Conservation (phyloP, 768 basidiomycete genomes). For the Cystobasidium ongulense region DNA sequence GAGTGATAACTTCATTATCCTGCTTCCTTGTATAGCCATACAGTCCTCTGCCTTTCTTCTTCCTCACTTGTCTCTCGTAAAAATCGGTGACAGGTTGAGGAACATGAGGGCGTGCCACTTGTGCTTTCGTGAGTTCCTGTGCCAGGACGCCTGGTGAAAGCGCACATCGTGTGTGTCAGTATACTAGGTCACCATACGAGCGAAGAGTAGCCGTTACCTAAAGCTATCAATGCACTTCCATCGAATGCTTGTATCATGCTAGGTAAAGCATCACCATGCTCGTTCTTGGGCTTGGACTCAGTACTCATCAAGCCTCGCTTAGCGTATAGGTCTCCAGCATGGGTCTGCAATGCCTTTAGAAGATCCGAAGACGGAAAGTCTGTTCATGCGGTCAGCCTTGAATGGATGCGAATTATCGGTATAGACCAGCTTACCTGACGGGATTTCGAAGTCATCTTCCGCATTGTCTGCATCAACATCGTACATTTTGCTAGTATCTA, state of each 20-base stretch:
- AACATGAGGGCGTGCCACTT: neutral
- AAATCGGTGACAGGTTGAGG: neutral
- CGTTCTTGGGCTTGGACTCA: neutral
- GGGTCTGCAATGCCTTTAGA: neutral
- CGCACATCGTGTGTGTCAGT: neutral
- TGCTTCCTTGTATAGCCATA: neutral
- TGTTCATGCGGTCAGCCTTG: neutral
- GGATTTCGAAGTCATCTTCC: neutral
- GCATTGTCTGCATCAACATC: neutral
- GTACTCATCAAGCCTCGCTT: slow-evolving; percentile 13
- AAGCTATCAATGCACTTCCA: slow-evolving; percentile 11
- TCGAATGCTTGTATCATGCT: slow-evolving; percentile 25
- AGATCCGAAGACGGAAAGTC: slow-evolving; percentile 26
- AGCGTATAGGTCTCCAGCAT: slow-evolving; percentile 12
- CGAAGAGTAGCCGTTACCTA: too few species aligned
- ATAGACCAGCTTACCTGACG: neutral
- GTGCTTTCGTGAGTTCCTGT: slow-evolving; percentile 8
- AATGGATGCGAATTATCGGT: neutral
- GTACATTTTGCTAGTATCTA: neutral
- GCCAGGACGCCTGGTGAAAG: slow-evolving; percentile 19
- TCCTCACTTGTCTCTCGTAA: neutral
- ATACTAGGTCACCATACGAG: neutral
- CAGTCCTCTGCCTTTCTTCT: neutral
- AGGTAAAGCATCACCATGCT: neutral
- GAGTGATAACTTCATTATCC: neutral